Percentiles rank a stretch among this genome's conserved stretches.
These are phyloP conservation scores for Psilocybe azurescens DNA, from an alignment of 768 basidiomycete genomes.

Conservation along the genomic window DNA sequence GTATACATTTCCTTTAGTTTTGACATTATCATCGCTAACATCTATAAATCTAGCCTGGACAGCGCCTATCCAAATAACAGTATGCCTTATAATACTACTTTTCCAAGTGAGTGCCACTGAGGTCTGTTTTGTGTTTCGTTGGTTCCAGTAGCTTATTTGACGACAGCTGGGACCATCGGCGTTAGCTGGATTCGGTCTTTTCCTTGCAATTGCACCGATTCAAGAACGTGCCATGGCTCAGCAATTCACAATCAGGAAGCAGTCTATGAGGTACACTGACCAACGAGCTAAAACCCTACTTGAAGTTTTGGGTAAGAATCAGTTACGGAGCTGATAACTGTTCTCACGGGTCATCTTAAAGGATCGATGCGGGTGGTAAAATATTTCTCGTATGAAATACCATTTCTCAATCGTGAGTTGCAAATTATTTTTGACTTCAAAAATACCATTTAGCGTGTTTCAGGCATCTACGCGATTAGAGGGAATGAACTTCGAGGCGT, in stretches of 20 bases:
- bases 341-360: slow-evolving; percentile 15
- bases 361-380: slow-evolving; percentile 77
- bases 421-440: neutral
- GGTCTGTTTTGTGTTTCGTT: neutral
- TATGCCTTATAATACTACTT: slow-evolving; percentile 65
- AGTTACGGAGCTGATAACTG: neutral
- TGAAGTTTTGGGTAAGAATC: slow-evolving; percentile 58
- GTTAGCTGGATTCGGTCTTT: slow-evolving; percentile 71
- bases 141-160: neutral
- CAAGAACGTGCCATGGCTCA: slow-evolving; percentile 68
- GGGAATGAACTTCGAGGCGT: slow-evolving; percentile 60
- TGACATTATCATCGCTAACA: neutral
- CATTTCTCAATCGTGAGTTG: slow-evolving; percentile 64
- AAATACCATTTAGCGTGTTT: slow-evolving; percentile 25
- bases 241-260: slow-evolving; percentile 57
- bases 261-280: slow-evolving; percentile 68
- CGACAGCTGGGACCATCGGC: slow-evolving; percentile 70
- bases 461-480: slow-evolving; percentile 57
- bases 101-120: slow-evolving; percentile 45
- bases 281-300: slow-evolving; percentile 65
- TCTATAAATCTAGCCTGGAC: slow-evolving; percentile 53
- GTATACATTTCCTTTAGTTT: neutral
- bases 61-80: slow-evolving; percentile 65
- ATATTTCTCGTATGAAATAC: slow-evolving; percentile 75
- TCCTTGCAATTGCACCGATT: slow-evolving; percentile 64